Evolutionary conservation across 306 rosid genomes (phyloP), one percentile per base, ranked within the genome.

Genomic region (Sphenostylis stenocarpa): DNA sequence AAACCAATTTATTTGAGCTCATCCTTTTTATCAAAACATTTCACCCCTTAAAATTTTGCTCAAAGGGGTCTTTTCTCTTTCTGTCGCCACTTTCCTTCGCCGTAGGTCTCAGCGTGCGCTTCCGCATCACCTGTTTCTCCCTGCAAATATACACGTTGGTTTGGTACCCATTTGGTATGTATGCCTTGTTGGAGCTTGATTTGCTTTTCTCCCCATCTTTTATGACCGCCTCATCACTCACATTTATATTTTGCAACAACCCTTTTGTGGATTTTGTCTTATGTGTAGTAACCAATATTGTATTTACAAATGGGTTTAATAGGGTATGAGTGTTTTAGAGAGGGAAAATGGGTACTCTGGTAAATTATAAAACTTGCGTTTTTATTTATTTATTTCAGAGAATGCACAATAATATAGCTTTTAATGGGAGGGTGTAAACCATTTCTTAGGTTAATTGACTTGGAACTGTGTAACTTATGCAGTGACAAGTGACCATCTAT

Each of bases 371-470:
- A 38, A 69, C 1, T 31, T 29, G 28, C 13, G 10, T 9, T 48
- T 11, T 28, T 26, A 8, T 38, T 47, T n/a, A 6, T 4, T 44
- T 67, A 13, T 48, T 66, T 36, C 13, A 19, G 55, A 51, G 34
- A 21, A 26, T 67, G 3, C 57, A 45, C 24, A 7, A 26, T 44
- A 0, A 45, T 44, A 4, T 26, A 47, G 44, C 16, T 60, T 68
- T 24, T 68, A 8, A 28, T 45, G 26, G 26, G 38, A 45, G 73
- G 17, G 4, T 45, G 43, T 68, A 47, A 47, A 26, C 13, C 23
- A 24, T 66, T 66, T 44, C n/a, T 47, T 70, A 62, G 64, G 17
- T 23, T 52, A 51, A 51, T 65, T 48, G 48, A 10, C 51, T 76
- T 24, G 55, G 72, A 14, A 75, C 15, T 45, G 3, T 21, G n/a